Conservation (phyloP, 23 red algal species). For the Gracilariopsis chorda region DNA sequence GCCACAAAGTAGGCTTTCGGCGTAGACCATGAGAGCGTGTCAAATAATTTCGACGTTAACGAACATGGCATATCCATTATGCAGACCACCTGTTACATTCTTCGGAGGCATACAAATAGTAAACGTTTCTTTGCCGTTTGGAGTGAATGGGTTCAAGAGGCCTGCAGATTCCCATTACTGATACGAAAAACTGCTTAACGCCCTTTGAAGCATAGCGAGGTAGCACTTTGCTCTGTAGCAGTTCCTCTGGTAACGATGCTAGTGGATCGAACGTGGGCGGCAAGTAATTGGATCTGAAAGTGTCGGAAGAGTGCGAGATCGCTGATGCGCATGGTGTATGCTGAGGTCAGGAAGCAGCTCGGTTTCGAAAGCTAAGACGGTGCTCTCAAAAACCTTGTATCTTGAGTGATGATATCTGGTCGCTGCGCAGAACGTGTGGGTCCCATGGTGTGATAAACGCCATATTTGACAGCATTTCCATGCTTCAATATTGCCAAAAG, state of each 20-base stretch:
- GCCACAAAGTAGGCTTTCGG: slow-evolving; percentile 59
- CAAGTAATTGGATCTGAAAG: too few species aligned
- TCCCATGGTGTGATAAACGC: too few species aligned
- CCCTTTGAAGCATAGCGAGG: slow-evolving; percentile 53
- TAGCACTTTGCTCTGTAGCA: slow-evolving; percentile 37
- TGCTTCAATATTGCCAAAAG: too few species aligned
- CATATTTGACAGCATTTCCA: too few species aligned
- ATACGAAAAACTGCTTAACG: slow-evolving; percentile 69
- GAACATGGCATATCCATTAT: slow-evolving; percentile 94
- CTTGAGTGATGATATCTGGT: too few species aligned
- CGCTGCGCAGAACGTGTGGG: too few species aligned
- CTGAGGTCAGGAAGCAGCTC: too few species aligned
- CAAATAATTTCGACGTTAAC: slow-evolving; percentile 76
- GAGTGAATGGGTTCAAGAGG: slow-evolving; percentile 43
- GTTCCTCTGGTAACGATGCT: not conserved
- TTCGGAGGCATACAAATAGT: slow-evolving; percentile 89
- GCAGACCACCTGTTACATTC: slow-evolving; percentile 90
- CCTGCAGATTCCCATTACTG: slow-evolving; percentile 80
- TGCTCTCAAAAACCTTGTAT: too few species aligned
- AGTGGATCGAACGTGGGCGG: not conserved
- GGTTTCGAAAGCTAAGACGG: too few species aligned
- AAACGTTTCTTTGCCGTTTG: slow-evolving; percentile 42
- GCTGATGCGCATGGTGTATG: too few species aligned
- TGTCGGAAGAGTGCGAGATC: too few species aligned
- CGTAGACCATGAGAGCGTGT: slow-evolving; percentile 80